Base-by-base conservation (phyloP, 805 yeast genomes). In the Myxozyma kluyveri region DNA sequence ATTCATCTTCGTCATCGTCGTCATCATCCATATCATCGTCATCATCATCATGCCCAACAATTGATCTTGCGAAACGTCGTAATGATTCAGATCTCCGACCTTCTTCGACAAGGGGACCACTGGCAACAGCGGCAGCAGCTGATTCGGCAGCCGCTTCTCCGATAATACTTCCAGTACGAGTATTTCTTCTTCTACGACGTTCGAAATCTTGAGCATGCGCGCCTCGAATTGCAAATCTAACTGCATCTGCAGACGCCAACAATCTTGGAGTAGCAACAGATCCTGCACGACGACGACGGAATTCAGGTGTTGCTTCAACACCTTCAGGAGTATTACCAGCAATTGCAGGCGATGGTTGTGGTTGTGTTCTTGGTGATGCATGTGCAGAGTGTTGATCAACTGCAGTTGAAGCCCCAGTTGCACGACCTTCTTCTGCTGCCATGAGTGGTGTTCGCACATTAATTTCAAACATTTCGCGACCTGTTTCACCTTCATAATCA, bases 121-220 rank as follows among this genome's bases (percentile, higher is more conserved):
- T n/a, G n/a, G n/a, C n/a, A n/a, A n/a, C n/a, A n/a, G n/a, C n/a
- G n/a, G n/a, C n/a, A n/a, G n/a, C n/a, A n/a, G n/a, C n/a, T n/a
- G n/a, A n/a, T n/a, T n/a, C n/a, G n/a, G n/a, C n/a, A n/a, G n/a
- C n/a, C n/a, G n/a, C n/a, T n/a, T n/a, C n/a, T n/a, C n/a, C n/a
- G n/a, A n/a, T n/a, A n/a, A n/a, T n/a, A n/a, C n/a, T n/a, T n/a
- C n/a, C n/a, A n/a, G n/a, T n/a, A n/a, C n/a, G n/a, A n/a, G n/a
- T n/a, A n/a, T n/a, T n/a, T n/a, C 42, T 27, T 59, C 73, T 77
- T 49, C 82, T 76, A 62, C 90, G 77, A 6, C 59, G 27, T 69
- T 88, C 93, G 73, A 88, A 88, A 70, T 88, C 96, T 64, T 84
- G 83, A 35, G 86, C 82, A 63, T 88, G 96, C 0, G 96, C 96